A percentile compares a stretch with the other conserved stretches of the same genome.
These are phyloP conservation scores for Tetrahymena malaccensis DNA, from an alignment of 73 alveolate genomes.

Conservation along the genomic window DNA sequence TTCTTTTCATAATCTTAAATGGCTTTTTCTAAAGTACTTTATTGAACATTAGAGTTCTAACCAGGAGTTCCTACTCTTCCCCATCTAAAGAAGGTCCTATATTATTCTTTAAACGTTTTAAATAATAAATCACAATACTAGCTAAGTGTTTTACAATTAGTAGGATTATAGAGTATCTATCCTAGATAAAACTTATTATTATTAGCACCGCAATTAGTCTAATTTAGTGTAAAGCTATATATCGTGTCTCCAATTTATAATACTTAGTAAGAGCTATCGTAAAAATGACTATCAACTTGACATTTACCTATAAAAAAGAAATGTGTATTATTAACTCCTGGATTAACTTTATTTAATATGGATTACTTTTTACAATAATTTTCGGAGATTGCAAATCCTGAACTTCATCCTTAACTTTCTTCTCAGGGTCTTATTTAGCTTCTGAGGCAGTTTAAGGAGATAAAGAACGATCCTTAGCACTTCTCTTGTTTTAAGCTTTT, in stretches of 20 bases:
- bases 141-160: background rate
- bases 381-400: background rate
- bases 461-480: background rate
- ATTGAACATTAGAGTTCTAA: background rate
- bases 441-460: background rate
- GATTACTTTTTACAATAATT: background rate
- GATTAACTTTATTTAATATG: too few species aligned
- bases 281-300: background rate
- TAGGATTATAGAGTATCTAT: background rate
- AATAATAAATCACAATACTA: background rate
- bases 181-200: constrained; percentile 34
- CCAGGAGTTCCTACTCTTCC: constrained; percentile 39
- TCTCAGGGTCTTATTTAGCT: background rate
- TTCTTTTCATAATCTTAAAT: constrained; percentile 6
- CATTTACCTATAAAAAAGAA: background rate
- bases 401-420: background rate
- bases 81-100: constrained; percentile 16
- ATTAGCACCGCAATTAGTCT: constrained; percentile 11
- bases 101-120: background rate
- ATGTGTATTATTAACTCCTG: too few species aligned
- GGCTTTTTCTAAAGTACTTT: background rate
- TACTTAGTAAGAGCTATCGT: background rate
- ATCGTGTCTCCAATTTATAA: background rate
- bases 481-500: background rate
- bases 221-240: constrained; percentile 15